Evolutionary conservation across 257 asterid species (phyloP).

Genomic region (Fraxinus anomala): DNA sequence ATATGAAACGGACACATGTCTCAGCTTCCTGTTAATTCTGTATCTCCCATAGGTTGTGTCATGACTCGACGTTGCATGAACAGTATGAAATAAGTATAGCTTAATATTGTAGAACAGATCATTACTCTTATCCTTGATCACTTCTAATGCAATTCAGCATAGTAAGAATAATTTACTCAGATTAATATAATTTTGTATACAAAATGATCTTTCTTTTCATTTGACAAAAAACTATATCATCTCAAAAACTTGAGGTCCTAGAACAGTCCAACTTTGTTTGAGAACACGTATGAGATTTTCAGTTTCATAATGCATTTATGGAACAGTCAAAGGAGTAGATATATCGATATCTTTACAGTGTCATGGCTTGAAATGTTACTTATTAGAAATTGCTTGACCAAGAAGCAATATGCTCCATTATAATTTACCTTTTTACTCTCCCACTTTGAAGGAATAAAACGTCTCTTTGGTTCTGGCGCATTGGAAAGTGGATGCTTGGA

Average conservation of each 20-base stretch:
- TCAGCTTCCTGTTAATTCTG: not conserved
- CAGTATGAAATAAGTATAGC: not conserved
- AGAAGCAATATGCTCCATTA: not conserved
- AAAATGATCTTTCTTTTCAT: not conserved
- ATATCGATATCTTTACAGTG: not conserved
- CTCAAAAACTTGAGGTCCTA: not conserved
- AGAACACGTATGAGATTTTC: not conserved
- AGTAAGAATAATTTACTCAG: not conserved
- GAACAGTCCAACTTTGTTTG: not conserved
- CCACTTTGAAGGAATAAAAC: slow-evolving; percentile 92
- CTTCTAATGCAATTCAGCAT: not conserved
- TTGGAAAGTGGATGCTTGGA: slow-evolving; percentile 84
- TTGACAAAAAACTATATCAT: not conserved
- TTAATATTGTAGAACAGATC: not conserved
- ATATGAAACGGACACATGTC: not conserved
- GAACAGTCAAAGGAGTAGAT: not conserved
- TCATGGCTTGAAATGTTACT: not conserved
- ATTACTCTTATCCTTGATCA: not conserved
- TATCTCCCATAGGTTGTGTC: not conserved
- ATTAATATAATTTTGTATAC: not conserved
- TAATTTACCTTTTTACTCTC: slow-evolving; percentile 74
- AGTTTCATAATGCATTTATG: not conserved
- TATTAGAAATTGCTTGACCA: not conserved
- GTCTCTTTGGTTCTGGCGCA: slow-evolving; percentile 98
- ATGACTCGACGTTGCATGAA: not conserved